Percentiles rank a stretch among this genome's conserved stretches.
Conservation (phyloP, 2,329 filamentous ascomycete genomes). For the Trichophyton equinum region DNA sequence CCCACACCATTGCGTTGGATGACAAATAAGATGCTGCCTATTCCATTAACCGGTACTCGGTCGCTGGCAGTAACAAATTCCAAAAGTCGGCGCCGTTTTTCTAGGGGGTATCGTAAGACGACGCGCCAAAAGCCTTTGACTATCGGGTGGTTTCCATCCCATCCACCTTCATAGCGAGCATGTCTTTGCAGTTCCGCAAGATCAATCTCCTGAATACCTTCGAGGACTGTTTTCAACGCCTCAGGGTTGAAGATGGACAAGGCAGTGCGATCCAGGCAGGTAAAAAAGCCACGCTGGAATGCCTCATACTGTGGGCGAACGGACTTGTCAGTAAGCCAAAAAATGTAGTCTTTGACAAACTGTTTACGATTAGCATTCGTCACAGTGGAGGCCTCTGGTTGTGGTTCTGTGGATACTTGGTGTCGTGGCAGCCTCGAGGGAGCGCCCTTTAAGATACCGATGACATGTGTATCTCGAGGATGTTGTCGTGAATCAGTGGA, state of each 20-base stretch:
- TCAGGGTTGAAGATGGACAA: conserved; percentile 58
- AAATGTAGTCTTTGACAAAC: conserved; percentile 75
- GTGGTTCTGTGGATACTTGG: conserved; percentile 22
- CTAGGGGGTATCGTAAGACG: conserved; percentile 50
- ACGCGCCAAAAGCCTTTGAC: conserved; percentile 77
- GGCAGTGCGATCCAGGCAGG: conserved; percentile 58
- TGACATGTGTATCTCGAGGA: conserved; percentile 7
- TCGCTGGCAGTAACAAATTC: conserved; percentile 95
- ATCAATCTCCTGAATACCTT: conserved; percentile 73
- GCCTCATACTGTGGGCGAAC: conserved; percentile 65
- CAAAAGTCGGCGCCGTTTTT: conserved; percentile 62
- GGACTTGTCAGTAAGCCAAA: conserved; percentile 67
- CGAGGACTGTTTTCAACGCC: conserved; percentile 63
- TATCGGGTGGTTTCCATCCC: conserved; percentile 54
- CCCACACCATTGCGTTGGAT: conserved; percentile 65
- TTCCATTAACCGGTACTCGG: conserved; percentile 74
- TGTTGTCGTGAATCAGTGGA: conserved; percentile 1
- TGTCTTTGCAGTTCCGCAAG: conserved; percentile 57
- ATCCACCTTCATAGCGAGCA: conserved; percentile 67
- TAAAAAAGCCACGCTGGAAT: conserved; percentile 68
- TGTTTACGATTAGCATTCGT: conserved; percentile 65
- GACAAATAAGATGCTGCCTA: conserved; percentile 69
- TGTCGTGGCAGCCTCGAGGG: conserved; percentile 17
- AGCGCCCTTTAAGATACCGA: conserved; percentile 19
- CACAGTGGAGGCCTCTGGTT: conserved; percentile 54